These are phyloP conservation scores for Tolypocladium inflatum DNA, from an alignment of 2,329 filamentous ascomycete species.

Conservation along the genomic window DNA sequence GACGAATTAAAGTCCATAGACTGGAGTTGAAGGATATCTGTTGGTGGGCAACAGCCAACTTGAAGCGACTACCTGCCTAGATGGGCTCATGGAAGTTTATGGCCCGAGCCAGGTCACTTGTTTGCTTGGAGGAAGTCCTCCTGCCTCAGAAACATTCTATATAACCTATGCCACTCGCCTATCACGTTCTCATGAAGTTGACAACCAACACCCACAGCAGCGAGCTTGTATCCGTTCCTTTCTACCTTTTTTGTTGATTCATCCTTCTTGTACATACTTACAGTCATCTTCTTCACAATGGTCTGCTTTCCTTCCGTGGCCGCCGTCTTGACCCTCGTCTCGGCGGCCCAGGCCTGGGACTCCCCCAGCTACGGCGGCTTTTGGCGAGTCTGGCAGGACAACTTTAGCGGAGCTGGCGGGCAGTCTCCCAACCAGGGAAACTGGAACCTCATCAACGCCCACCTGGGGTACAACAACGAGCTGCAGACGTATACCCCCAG, in stretches of 20 bases:
- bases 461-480: constrained; percentile 41
- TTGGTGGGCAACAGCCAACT: not conserved
- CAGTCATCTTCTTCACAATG: constrained; percentile 9
- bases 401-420: constrained; percentile 28
- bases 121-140: no score
- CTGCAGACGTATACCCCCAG: constrained; percentile 37
- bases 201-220: not conserved
- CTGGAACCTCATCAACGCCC: constrained; percentile 32
- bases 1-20: not conserved
- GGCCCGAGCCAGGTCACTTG: not conserved
- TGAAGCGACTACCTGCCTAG: not conserved
- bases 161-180: not conserved
- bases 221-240: not conserved
- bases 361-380: constrained; percentile 30
- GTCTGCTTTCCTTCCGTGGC: constrained; percentile 10
- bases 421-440: constrained; percentile 19
- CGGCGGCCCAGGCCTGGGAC: constrained; percentile 23
- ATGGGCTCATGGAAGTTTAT: not conserved
- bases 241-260: no score
- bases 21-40: not conserved
- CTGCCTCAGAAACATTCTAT: not conserved
- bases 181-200: no score
- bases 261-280: not conserved
- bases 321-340: constrained; percentile 18
- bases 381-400: constrained; percentile 31